phyloP scores from a whole-genome alignment of 2,329 filamentous ascomycete genomes.

The Geoglossum cookeanum region DNA sequence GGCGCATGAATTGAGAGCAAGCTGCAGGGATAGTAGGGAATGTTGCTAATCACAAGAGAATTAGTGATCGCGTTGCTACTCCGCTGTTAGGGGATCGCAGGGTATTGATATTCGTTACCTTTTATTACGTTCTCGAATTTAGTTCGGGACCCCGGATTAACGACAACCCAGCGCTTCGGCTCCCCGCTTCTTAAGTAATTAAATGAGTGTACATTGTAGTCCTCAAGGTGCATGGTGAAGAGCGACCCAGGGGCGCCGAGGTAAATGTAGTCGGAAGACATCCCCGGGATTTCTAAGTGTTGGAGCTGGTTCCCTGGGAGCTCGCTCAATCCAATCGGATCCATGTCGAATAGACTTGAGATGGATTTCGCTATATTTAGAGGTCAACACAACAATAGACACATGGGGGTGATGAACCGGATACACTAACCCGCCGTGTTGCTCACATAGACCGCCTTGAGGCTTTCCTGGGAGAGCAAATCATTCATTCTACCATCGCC shows the following conservation, averaged over 20 bases:
- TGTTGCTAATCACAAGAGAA: neutral
- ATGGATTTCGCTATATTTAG: neutral
- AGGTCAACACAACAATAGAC: neutral
- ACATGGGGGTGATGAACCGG: neutral
- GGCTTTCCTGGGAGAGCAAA: neutral
- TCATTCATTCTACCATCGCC: neutral
- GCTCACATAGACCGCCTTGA: neutral
- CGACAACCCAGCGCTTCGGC: neutral
- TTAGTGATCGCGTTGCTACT: neutral
- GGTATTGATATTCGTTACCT: neutral
- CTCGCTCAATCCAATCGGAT: neutral
- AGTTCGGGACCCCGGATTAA: neutral
- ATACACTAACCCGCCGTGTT: neutral
- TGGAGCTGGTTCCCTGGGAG: neutral
- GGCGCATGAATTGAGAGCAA: neutral
- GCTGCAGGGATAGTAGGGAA: no score
- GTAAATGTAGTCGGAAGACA: neutral
- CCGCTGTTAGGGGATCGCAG: neutral
- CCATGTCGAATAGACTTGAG: neutral
- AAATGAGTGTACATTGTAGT: neutral
- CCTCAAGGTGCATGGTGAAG: neutral
- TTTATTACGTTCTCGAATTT: neutral
- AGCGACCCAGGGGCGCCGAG: neutral
- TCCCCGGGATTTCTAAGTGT: neutral
- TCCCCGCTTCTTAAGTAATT: neutral